Evolutionary conservation across 2,329 filamentous ascomycete genomes (phyloP), one percentile per base, ranked within the genome.

Genomic region (Dactylellina drechsleri): DNA sequence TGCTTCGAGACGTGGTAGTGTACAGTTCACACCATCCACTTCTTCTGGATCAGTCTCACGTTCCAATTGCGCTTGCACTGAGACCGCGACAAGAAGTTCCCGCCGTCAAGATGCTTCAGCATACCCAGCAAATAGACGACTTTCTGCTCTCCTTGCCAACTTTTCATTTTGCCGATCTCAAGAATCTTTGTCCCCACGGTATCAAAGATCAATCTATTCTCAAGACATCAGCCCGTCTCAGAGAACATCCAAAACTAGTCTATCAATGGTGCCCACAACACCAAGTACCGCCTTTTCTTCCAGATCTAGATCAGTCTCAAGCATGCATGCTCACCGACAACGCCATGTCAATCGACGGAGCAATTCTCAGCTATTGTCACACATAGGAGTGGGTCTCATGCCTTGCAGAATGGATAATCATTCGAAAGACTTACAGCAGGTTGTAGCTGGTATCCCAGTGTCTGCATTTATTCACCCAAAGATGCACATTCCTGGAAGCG

Each of bases 391-490:
- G 2, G 41, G 70, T 20, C 62, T 62, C 36, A 45, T 57, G n/a
- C 26, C 49, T 28, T 67, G 67, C 62, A 50, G 70, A 40, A 74
- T 74, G 70, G 70, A 74, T 26, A 26, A 26, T n/a, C 56, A 58
- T 43, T 67, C 70, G 13, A 50, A 40, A 12, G 70, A 74, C 23
- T 41, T 74, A n/a, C 70, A 74, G 31, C 20, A 64, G 7, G 57
- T 59, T 1, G 70, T 74, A 6, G 15, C 62, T n/a, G 62, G 57
- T 12, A 74, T 74, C 15, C 70, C 70, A 3, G 45, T 74, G 2
- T 62, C 70, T 2, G 62, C 62, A 26, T 74, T 74, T 43, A 74
- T 74, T 20, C 70, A 67, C 58, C 70, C 70, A 18, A 67, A 52
- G 43, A 66, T 67, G 70, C 62, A 64, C 40, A 67, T 74, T 18